These are phyloP conservation scores for Pulveroboletus frians DNA, from an alignment of 768 basidiomycete species.

Conservation along the genomic window DNA sequence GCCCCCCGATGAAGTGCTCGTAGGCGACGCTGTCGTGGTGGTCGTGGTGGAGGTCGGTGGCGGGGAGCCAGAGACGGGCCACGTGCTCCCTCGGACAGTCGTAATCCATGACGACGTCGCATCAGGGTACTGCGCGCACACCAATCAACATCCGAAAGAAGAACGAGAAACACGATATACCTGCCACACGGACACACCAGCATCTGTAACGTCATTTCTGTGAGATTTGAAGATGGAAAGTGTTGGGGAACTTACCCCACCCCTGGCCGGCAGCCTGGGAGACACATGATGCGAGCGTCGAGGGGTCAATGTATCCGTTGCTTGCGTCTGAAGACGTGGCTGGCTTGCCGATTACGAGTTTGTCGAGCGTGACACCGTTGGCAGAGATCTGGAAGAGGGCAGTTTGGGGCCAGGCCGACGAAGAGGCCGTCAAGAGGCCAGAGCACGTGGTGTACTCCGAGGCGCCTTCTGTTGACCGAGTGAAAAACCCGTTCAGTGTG, in stretches of 20 bases:
- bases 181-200: conserved; percentile 42
- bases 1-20: conserved; percentile 21
- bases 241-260: conserved; percentile 49
- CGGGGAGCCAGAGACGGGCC: conserved; percentile 23
- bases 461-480: conserved; percentile 43
- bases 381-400: conserved; percentile 52
- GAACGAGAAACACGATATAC: conserved; percentile 13
- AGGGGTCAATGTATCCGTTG: conserved; percentile 54
- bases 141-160: neutral
- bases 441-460: conserved; percentile 61
- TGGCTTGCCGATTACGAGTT: conserved; percentile 57
- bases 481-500: neutral
- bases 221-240: neutral
- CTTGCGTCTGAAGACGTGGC: conserved; percentile 37
- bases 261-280: conserved; percentile 54
- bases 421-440: conserved; percentile 54
- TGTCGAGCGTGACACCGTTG: conserved; percentile 41
- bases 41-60: neutral
- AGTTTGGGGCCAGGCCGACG: conserved; percentile 55
- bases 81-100: conserved; percentile 36
- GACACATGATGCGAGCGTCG: conserved; percentile 55
- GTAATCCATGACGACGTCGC: conserved; percentile 36
- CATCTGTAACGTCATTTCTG: conserved; percentile 19
- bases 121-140: conserved; percentile 32
- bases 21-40: neutral